These are phyloP conservation scores for Skeletonema tropicum DNA, from an alignment of 108 stramenopile species.

Conservation along the genomic window DNA sequence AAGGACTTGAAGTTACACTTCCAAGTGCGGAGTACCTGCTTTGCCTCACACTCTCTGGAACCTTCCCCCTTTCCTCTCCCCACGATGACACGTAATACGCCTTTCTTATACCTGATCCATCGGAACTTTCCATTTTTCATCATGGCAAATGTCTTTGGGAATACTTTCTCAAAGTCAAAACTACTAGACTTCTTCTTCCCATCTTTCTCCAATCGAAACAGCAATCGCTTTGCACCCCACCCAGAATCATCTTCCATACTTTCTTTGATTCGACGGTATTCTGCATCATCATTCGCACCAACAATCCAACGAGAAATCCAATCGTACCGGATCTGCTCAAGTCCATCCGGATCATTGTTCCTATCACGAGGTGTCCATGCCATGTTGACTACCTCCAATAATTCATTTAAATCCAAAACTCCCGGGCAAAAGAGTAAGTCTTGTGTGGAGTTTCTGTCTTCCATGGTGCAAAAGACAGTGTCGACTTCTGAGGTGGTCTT, in stretches of 20 bases:
- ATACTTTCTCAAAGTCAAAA: conserved; percentile 38
- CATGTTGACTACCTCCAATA: conserved; percentile 29
- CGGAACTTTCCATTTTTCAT: conserved; percentile 33
- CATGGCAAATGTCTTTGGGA: conserved; percentile 44
- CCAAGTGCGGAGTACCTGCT: conserved; percentile 36
- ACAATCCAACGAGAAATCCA: conserved; percentile 26
- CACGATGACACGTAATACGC: conserved; percentile 33
- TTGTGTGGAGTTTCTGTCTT: conserved; percentile 7
- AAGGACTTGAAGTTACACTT: conserved; percentile 43
- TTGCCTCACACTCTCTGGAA: conserved; percentile 8
- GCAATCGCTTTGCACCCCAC: conserved; percentile 14
- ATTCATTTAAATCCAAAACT: conserved; percentile 29
- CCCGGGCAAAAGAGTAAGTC: conserved; percentile 32
- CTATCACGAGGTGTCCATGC: conserved; percentile 37
- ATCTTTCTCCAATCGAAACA: conserved; percentile 25
- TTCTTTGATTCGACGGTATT: conserved; percentile 3
- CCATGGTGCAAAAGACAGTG: conserved; percentile 36
- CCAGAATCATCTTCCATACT: not conserved
- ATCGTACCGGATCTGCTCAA: conserved; percentile 23
- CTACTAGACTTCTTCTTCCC: not conserved
- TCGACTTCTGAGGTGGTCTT: conserved; percentile 10
- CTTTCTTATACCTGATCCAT: conserved; percentile 43
- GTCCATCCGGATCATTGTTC: conserved; percentile 17
- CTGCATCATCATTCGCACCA: conserved; percentile 17
- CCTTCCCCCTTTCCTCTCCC: conserved; percentile 32